Conservation (phyloP, 2,329 filamentous ascomycete species). For the Cladosporium cucumerinum region DNA sequence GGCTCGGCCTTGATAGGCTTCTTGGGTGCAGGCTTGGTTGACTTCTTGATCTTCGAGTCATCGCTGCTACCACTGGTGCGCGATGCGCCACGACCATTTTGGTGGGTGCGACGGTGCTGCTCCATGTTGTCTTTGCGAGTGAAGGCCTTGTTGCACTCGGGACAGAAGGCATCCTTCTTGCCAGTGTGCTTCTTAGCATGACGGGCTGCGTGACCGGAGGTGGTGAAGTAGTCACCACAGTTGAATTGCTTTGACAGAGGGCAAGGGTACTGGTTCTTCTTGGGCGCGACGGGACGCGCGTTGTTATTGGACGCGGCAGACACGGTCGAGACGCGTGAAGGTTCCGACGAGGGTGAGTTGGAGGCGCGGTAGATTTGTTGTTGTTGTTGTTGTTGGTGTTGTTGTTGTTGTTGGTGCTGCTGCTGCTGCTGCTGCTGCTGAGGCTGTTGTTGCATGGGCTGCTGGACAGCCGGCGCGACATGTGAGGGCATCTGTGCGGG, state of each 20-base stretch:
- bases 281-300: slow-evolving; percentile 31
- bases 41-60: slow-evolving; percentile 46
- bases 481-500: slow-evolving; percentile 26
- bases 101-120: slow-evolving; percentile 76
- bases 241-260: slow-evolving; percentile 67
- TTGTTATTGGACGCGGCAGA: slow-evolving; percentile 43
- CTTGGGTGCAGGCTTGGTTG: slow-evolving; percentile 35
- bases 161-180: slow-evolving; percentile 70
- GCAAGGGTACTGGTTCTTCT: slow-evolving; percentile 71
- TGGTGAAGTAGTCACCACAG: slow-evolving; percentile 78
- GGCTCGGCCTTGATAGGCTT: slow-evolving; percentile 32
- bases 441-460: too few species aligned
- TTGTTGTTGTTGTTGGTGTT: slow-evolving; percentile 19
- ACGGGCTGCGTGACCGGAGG: slow-evolving; percentile 78
- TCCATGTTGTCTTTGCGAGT: slow-evolving; percentile 85
- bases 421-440: too few species aligned
- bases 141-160: slow-evolving; percentile 74
- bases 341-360: slow-evolving; percentile 53
- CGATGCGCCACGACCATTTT: slow-evolving; percentile 46
- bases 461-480: slow-evolving; percentile 23
- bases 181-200: slow-evolving; percentile 82
- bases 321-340: slow-evolving; percentile 39
- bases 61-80: slow-evolving; percentile 38
- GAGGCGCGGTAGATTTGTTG: slow-evolving; percentile 27
- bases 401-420: slow-evolving; percentile 18